Conservation (phyloP, 2,329 filamentous ascomycete genomes). For the Decorospora gaudefroyi region DNA sequence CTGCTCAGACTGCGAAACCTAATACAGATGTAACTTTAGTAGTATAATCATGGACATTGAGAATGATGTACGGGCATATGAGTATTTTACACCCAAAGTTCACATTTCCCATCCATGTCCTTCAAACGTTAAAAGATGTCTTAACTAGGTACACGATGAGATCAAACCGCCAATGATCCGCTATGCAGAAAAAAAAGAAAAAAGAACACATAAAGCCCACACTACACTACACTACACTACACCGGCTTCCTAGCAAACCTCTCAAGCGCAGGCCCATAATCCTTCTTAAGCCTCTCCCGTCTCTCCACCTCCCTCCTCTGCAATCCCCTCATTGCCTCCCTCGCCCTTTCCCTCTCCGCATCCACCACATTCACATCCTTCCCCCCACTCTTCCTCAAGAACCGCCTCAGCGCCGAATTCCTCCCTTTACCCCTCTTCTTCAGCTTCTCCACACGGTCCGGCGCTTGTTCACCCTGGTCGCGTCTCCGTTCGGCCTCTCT, state of each 20-base stretch:
- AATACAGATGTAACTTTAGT: too few relatives aligned
- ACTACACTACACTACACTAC: too few relatives aligned
- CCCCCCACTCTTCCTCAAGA: slow-evolving; percentile 86
- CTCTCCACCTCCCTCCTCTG: slow-evolving; percentile 35
- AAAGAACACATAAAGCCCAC: too few relatives aligned
- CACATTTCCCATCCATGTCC: too few relatives aligned
- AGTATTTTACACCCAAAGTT: too few relatives aligned
- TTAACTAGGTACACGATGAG: too few relatives aligned
- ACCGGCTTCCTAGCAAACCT: slow-evolving; percentile 83
- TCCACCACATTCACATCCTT: slow-evolving; percentile 97
- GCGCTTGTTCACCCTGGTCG: slow-evolving; percentile 69
- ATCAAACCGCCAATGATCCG: too few relatives aligned
- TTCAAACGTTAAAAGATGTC: too few relatives aligned
- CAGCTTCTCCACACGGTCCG: slow-evolving; percentile 62
- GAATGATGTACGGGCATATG: too few relatives aligned
- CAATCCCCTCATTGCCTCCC: slow-evolving; percentile 70
- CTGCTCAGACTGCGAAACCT: too few relatives aligned
- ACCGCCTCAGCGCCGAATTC: slow-evolving; percentile 85
- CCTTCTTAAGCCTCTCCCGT: slow-evolving; percentile 61
- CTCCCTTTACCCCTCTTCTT: slow-evolving; percentile 83
- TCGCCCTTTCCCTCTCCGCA: slow-evolving; percentile 85
- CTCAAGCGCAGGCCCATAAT: slow-evolving; percentile 82
- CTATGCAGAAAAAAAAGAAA: too few relatives aligned
- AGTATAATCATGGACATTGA: too few relatives aligned
- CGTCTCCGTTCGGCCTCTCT: slow-evolving; percentile 72